A percentile compares a stretch with the other conserved stretches of the same genome.
Evolutionary conservation across 768 basidiomycete genomes (phyloP).

Genomic region (Lactarius quietus): DNA sequence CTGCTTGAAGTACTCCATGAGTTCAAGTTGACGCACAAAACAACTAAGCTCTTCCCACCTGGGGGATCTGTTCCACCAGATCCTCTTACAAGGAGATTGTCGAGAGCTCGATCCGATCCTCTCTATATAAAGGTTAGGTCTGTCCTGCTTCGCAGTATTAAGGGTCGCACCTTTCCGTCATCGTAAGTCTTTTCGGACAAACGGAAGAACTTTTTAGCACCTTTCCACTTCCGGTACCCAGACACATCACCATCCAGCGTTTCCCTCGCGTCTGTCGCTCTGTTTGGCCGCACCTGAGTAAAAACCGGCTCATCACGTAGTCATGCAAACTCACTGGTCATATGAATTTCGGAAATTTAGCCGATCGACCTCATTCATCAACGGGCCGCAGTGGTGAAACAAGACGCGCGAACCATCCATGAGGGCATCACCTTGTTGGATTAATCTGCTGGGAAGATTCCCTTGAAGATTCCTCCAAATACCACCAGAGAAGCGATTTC

Average conservation of each 20-base stretch:
- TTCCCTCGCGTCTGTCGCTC: not conserved
- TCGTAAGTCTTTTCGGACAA: not conserved
- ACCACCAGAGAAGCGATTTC: not conserved
- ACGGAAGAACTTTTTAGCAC: not conserved
- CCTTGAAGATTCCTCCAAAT: not conserved
- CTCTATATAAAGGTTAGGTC: not conserved
- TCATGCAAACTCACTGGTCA: not conserved
- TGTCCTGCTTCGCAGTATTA: not conserved
- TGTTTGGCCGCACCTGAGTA: not conserved
- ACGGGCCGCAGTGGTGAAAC: not conserved
- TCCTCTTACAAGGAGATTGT: fast-evolving
- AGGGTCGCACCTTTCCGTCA: not conserved
- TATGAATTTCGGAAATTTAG: not conserved
- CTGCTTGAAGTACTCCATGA: too few species aligned
- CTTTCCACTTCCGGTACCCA: not conserved
- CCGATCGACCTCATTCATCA: too few species aligned
- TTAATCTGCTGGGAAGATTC: too few species aligned
- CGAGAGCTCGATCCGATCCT: not conserved
- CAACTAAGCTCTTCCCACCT: too few species aligned
- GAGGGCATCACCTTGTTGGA: not conserved
- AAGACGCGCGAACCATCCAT: not conserved
- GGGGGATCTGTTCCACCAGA: not conserved
- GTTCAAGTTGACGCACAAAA: too few species aligned
- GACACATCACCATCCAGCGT: too few species aligned
- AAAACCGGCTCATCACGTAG: not conserved